Base-by-base conservation (phyloP, 768 basidiomycete genomes). In the Leccinum aurantiacum region DNA sequence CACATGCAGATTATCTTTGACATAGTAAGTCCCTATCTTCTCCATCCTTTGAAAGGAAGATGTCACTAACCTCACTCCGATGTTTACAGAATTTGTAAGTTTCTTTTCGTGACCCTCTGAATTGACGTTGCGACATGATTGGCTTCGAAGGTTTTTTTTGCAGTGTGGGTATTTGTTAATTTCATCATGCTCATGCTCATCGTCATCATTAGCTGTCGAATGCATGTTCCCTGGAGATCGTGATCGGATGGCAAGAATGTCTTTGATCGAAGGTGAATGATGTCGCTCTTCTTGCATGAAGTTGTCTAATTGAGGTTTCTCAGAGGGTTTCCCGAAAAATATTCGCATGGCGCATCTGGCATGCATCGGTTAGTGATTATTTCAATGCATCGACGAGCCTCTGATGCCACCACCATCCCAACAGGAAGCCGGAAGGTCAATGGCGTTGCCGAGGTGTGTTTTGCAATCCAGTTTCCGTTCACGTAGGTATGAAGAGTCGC, bases 1-100 rank as follows among this genome's bases (percentile, higher is more conserved):
- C 93, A 94, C 68, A 78, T 95, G 84, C 92, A 96, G 69, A 93
- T 96, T 67, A 94, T 95, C 67, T 96, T 84, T 64, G 93, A 94
- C 73, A 89, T 94, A 59, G 89, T 91, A 59, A 79, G 85, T 80
- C 35, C 15, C 2, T n/a, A 1, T 35, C 24, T 68, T 51, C 22
- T 13, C 0, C 17, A 41, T 41, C n/a, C 9, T 44, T 19, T 10
- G 19, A 19, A 15, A 52, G 49, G 31, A 27, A 27, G 51, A 57
- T 44, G 53, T 17, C 27, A 53, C 55, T 64, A 56, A 58, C 78
- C 71, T 25, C 33, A 31, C 2, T 31, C 27, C 27, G 11, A 10
- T 53, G 0, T 37, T 9, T n/a, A 46, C 78, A 87, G 75, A 77
- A 77, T 53, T 44, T 70, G 73, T 77, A 24, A 69, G 70, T 58